Evolutionary conservation across 2,329 filamentous ascomycete species (phyloP).

Genomic region (Clarireedia hainanense): DNA sequence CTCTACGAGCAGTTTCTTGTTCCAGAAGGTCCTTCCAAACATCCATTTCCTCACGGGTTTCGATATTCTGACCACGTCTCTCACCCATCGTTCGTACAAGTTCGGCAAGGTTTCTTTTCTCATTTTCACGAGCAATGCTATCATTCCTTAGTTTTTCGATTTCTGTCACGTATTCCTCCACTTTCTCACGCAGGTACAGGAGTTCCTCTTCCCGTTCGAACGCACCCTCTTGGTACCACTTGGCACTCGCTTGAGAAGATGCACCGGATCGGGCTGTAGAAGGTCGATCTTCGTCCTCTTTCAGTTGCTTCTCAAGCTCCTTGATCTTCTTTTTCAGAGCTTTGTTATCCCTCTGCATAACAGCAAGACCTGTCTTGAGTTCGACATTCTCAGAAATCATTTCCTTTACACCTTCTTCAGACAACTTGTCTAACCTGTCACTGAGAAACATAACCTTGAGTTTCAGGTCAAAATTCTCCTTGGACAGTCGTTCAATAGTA

Average conservation of each 20-base stretch:
- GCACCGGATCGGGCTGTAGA: slow-evolving; percentile 52
- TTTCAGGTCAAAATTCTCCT: slow-evolving; percentile 97
- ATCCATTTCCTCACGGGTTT: slow-evolving; percentile 58
- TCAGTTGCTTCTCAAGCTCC: slow-evolving; percentile 75
- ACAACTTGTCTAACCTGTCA: slow-evolving; percentile 84
- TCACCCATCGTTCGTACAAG: slow-evolving; percentile 61
- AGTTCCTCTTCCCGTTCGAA: slow-evolving; percentile 79
- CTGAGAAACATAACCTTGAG: slow-evolving; percentile 97
- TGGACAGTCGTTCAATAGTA: slow-evolving; percentile 91
- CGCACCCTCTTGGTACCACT: slow-evolving; percentile 47
- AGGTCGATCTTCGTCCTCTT: slow-evolving; percentile 54
- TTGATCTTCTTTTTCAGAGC: slow-evolving; percentile 71
- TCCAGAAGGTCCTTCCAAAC: slow-evolving; percentile 95
- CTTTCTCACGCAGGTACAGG: slow-evolving; percentile 71
- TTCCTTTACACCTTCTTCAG: slow-evolving; percentile 93
- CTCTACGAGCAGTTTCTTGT: slow-evolving; percentile 79
- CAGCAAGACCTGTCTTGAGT: slow-evolving; percentile 80
- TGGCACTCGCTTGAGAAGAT: slow-evolving; percentile 46
- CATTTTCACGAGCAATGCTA: slow-evolving; percentile 68
- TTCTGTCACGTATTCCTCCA: slow-evolving; percentile 76
- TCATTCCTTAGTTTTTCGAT: slow-evolving; percentile 78
- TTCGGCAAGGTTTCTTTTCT: slow-evolving; percentile 80
- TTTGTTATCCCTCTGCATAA: slow-evolving; percentile 87
- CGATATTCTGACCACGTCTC: slow-evolving; percentile 37
- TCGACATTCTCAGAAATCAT: slow-evolving; percentile 98